Percentiles rank a stretch among this genome's conserved stretches.
These are phyloP conservation scores for Sicyos baderoa DNA, from an alignment of 306 rosid species.

Conservation along the genomic window DNA sequence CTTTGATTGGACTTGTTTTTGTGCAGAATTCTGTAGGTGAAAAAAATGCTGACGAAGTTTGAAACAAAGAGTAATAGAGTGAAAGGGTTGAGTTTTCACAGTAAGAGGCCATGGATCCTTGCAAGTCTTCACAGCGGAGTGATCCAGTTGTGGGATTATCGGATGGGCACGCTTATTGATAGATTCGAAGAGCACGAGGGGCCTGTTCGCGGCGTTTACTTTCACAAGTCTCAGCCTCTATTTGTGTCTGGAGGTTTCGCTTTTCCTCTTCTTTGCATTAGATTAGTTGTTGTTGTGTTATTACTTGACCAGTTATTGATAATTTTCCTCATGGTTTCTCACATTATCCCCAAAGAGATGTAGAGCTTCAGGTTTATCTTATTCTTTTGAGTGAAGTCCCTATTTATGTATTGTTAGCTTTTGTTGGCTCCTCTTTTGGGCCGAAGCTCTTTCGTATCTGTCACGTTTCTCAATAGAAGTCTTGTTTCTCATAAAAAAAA, in stretches of 20 bases:
- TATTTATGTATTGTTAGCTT: background rate
- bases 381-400: background rate
- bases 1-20: conserved; percentile 16
- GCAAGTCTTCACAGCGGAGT: conserved; percentile 99
- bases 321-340: background rate
- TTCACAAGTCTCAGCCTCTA: conserved; percentile 89
- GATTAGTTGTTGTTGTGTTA: background rate
- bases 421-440: background rate
- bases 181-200: conserved; percentile 94
- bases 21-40: conserved; percentile 19
- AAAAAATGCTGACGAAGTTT: conserved; percentile 86
- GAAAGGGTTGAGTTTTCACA: conserved; percentile 93
- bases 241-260: conserved; percentile 85
- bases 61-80: conserved; percentile 98
- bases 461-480: background rate
- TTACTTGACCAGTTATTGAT: background rate
- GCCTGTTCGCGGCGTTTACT: conserved; percentile 93
- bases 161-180: conserved; percentile 94
- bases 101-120: conserved; percentile 92
- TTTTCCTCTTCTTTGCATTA: no score
- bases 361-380: background rate
- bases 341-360: background rate
- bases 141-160: conserved; percentile 97
- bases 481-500: background rate
- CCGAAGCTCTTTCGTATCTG: background rate